Conservation (phyloP, 176 grass and related monocot genomes). For the Oryza australiensis region DNA sequence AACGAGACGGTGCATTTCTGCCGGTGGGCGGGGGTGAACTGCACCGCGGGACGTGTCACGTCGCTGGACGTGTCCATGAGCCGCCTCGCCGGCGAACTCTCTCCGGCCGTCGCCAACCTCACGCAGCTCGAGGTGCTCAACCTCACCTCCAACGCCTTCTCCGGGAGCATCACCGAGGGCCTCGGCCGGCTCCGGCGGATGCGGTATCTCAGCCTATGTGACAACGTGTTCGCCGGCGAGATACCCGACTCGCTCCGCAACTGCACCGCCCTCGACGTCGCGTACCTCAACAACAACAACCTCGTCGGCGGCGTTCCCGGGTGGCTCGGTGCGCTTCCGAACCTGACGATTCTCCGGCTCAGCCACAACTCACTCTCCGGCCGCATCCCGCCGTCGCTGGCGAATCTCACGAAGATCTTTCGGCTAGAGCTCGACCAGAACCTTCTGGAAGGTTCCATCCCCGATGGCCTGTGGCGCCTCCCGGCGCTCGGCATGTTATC, state of each 20-base stretch:
- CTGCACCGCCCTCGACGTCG: background rate
- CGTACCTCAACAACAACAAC: constrained; percentile 12
- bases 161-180: background rate
- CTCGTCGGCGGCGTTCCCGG: background rate
- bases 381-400: constrained; percentile 13
- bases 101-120: constrained; percentile 20
- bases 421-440: background rate
- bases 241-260: background rate
- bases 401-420: background rate
- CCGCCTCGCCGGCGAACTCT: background rate
- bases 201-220: background rate
- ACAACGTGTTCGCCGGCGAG: constrained; percentile 27
- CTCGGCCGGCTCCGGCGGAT: constrained; percentile 6
- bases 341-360: background rate
- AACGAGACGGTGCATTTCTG: background rate
- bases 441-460: background rate
- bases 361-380: background rate
- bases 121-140: background rate
- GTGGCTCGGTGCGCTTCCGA: background rate
- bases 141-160: background rate
- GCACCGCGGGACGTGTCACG: constrained; percentile 19
- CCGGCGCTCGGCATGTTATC: background rate
- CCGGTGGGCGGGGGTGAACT: constrained; percentile 8
- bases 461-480: background rate
- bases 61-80: background rate